These are phyloP conservation scores for Mycena vitilis DNA, from an alignment of 768 basidiomycete genomes.

Conservation along the genomic window DNA sequence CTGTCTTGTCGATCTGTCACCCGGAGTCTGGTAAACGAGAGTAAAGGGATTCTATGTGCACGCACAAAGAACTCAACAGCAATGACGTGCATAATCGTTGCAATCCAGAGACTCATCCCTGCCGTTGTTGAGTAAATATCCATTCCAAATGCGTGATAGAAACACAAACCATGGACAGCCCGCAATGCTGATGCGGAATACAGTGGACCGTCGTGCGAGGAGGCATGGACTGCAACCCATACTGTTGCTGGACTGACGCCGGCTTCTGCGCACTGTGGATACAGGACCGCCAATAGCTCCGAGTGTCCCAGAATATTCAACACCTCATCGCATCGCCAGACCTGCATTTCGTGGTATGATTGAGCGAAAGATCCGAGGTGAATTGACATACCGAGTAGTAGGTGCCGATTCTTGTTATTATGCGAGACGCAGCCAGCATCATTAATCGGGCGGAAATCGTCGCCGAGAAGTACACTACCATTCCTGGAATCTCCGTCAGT, in stretches of 20 bases:
- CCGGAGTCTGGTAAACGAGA: not conserved
- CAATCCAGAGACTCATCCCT: constrained; percentile 43
- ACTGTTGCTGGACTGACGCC: constrained; percentile 24
- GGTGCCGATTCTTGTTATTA: constrained; percentile 38
- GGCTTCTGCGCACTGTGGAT: constrained; percentile 37
- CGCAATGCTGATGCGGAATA: constrained; percentile 37
- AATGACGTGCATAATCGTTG: constrained; percentile 37
- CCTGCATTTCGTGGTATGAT: not conserved
- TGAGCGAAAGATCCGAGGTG: too few relatives aligned
- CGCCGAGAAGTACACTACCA: constrained; percentile 38
- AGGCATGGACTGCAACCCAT: constrained; percentile 39
- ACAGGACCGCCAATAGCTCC: constrained; percentile 9
- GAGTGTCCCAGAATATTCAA: constrained; percentile 34
- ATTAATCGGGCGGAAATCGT: constrained; percentile 37
- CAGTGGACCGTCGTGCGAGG: constrained; percentile 27
- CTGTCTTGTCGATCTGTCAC: constrained; percentile 19
- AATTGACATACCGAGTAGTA: constrained; percentile 39
- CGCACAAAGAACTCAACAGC: constrained; percentile 41
- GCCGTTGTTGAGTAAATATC: not conserved
- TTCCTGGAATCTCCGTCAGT: constrained; percentile 27
- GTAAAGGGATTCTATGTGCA: not conserved
- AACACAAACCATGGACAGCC: constrained; percentile 33
- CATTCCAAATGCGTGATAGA: not conserved
- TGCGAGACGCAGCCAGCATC: constrained; percentile 29
- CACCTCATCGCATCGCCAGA: constrained; percentile 44